Conservation (phyloP, 179 eudicot species). For the Sideroxylon spinosum region DNA sequence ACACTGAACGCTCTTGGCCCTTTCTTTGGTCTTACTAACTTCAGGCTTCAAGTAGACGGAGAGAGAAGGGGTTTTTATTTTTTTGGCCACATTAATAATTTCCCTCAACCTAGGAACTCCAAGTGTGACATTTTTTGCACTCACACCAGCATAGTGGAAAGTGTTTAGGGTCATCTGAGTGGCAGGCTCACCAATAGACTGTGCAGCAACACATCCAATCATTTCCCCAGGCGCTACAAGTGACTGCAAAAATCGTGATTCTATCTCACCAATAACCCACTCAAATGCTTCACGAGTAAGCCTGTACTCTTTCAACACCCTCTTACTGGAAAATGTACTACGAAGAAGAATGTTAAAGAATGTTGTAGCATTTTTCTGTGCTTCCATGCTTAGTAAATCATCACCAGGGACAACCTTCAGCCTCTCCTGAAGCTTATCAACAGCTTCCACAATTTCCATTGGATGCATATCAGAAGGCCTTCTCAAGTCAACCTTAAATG, state of each 20-base stretch:
- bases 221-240: constrained; percentile 98
- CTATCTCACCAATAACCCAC: constrained; percentile 98
- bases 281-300: constrained; percentile 94
- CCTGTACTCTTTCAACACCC: constrained; percentile 86
- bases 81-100: constrained; percentile 95
- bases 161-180: constrained; percentile 99
- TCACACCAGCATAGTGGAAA: constrained; percentile 99
- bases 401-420: constrained; percentile 94
- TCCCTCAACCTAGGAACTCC: constrained; percentile 99
- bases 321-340: constrained; percentile 87
- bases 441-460: constrained; percentile 94
- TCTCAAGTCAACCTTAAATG: constrained; percentile 78
- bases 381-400: constrained; percentile 88
- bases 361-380: constrained; percentile 92
- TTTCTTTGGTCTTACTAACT: constrained; percentile 66
- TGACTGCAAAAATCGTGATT: constrained; percentile 90
- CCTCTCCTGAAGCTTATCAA: constrained; percentile 96
- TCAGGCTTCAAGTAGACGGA: constrained; percentile 89
- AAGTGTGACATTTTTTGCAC: constrained; percentile 98
- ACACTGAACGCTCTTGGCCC: constrained; percentile 92
- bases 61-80: constrained; percentile 92
- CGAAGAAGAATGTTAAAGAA: constrained; percentile 92
- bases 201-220: constrained; percentile 99
- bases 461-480: constrained; percentile 93
- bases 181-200: constrained; percentile 98